Evolutionary conservation across 352 stramenopile genomes (phyloP).

Genomic region (Pythium brachiatum): DNA sequence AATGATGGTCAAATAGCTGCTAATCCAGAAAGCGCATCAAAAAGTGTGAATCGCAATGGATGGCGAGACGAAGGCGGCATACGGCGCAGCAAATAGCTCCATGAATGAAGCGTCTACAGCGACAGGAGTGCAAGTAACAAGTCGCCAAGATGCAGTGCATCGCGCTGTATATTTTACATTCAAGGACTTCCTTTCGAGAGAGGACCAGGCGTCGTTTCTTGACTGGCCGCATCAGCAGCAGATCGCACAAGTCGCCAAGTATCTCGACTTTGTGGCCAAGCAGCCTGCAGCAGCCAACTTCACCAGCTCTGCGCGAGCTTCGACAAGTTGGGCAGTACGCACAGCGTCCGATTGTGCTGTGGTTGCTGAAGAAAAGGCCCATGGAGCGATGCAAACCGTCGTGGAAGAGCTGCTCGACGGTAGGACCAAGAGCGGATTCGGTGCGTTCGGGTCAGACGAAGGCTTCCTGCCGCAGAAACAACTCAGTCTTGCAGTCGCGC

Average conservation of each 20-base stretch:
- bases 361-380: neutral
- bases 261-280: slow-evolving; percentile 58
- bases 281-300: slow-evolving; percentile 49
- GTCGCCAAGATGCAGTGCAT: neutral
- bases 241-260: slow-evolving; percentile 57
- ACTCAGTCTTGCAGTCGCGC: slow-evolving; percentile 63
- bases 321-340: slow-evolving; percentile 41
- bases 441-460: slow-evolving; percentile 58
- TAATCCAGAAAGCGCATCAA: too few species aligned
- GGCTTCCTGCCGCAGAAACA: slow-evolving; percentile 61
- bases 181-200: slow-evolving; percentile 51
- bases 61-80: neutral
- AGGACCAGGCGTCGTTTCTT: slow-evolving; percentile 54
- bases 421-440: slow-evolving; percentile 64
- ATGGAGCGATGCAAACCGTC: neutral
- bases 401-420: slow-evolving; percentile 24
- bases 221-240: slow-evolving; percentile 43
- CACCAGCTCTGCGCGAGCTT: slow-evolving; percentile 51
- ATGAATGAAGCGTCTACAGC: neutral
- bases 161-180: slow-evolving; percentile 51
- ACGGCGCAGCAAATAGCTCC: neutral
- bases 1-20: neutral
- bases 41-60: neutral
- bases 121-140: neutral
- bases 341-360: neutral